Evolutionary conservation across 1,284 basidiomycete species (phyloP).

Genomic region (Trichosporon inkin): DNA sequence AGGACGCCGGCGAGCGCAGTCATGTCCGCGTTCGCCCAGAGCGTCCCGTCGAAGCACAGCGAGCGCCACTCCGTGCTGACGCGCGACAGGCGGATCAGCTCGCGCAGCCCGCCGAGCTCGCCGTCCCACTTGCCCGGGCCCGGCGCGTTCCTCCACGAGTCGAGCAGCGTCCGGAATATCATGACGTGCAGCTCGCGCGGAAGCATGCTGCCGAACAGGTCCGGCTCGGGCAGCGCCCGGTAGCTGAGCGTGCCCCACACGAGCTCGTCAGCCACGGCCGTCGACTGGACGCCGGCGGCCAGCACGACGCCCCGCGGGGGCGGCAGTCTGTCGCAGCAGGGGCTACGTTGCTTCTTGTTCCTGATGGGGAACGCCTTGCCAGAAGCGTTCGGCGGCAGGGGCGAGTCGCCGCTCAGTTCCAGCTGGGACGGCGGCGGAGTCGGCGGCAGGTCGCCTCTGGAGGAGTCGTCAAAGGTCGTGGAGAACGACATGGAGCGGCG

Average conservation of each 20-base stretch:
- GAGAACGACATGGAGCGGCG: not conserved
- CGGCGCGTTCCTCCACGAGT: conserved; percentile 55
- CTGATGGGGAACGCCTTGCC: not conserved
- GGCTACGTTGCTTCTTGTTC: not conserved
- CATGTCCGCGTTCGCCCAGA: conserved; percentile 69
- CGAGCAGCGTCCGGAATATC: conserved; percentile 54
- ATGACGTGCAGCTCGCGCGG: conserved; percentile 69
- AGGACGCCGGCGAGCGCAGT: conserved; percentile 56
- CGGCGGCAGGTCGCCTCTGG: not conserved
- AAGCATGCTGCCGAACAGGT: conserved; percentile 54
- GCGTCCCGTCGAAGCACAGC: conserved; percentile 78
- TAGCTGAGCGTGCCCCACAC: conserved; percentile 26
- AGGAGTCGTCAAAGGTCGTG: not conserved
- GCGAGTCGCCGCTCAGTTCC: not conserved
- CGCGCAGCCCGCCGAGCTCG: conserved; percentile 63
- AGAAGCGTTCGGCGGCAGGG: not conserved
- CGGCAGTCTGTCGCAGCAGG: not conserved
- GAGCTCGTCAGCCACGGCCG: conserved; percentile 16
- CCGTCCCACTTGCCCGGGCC: conserved; percentile 62
- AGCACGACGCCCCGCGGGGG: conserved; percentile 19
- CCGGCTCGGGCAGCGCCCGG: conserved; percentile 12
- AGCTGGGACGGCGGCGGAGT: not conserved
- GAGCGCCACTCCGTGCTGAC: conserved; percentile 76
- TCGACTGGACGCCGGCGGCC: conserved; percentile 17
- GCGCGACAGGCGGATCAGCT: conserved; percentile 72